These are phyloP conservation scores for Clarireedia hainanense DNA, from an alignment of 2,329 filamentous ascomycete genomes.

Conservation along the genomic window DNA sequence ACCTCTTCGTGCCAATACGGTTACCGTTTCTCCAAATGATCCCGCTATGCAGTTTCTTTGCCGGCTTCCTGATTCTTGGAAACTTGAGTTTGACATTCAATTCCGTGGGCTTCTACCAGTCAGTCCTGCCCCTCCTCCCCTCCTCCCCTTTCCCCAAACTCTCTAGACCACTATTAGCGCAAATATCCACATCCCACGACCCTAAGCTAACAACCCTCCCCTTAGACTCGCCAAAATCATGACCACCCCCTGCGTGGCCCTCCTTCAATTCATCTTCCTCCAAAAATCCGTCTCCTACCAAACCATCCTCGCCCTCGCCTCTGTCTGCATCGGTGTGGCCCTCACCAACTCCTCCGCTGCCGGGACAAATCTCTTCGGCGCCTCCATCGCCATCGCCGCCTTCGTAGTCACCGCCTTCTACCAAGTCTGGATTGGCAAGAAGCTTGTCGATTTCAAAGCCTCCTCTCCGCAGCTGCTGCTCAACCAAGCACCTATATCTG, in stretches of 20 bases:
- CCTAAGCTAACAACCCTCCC: neutral
- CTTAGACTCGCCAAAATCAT: slow-evolving; percentile 37
- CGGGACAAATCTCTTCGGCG: slow-evolving; percentile 33
- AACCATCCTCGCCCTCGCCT: slow-evolving; percentile 34
- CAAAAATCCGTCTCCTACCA: slow-evolving; percentile 34
- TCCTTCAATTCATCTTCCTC: slow-evolving; percentile 38
- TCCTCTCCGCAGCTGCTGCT: slow-evolving; percentile 37
- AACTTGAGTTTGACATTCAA: slow-evolving; percentile 39
- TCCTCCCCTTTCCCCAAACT: neutral
- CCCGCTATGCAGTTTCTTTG: slow-evolving; percentile 39
- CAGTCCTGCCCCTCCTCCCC: neutral
- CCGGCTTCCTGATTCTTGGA: slow-evolving; percentile 38
- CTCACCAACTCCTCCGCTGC: slow-evolving; percentile 36
- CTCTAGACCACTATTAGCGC: neutral
- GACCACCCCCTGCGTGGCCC: slow-evolving; percentile 38
- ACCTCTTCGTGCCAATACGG: slow-evolving; percentile 36
- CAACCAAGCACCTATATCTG: slow-evolving; percentile 39
- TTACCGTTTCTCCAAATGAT: slow-evolving; percentile 37
- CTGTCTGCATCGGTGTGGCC: slow-evolving; percentile 36
- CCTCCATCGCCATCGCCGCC: slow-evolving; percentile 35
- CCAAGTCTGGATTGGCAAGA: slow-evolving; percentile 42
- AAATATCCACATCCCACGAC: neutral
- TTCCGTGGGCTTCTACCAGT: slow-evolving; percentile 39
- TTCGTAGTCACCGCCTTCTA: slow-evolving; percentile 39
- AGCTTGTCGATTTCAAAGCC: slow-evolving; percentile 37